Base-by-base conservation (phyloP, 495 filamentous ascomycete genomes). In the Platismatia glauca region DNA sequence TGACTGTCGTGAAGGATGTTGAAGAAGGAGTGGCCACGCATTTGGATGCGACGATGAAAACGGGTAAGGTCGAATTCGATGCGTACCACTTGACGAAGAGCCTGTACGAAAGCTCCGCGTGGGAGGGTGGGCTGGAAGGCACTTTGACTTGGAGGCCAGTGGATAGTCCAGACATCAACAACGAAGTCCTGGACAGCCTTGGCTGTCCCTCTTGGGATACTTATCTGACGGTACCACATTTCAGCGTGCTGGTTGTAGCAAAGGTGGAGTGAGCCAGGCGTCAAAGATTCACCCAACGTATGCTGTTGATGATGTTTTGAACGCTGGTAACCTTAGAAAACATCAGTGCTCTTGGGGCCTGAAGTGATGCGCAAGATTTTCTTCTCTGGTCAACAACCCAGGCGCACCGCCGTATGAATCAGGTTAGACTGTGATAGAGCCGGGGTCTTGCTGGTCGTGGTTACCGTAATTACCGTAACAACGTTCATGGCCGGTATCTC, bases 1-100 rank as follows among this genome's bases (percentile, higher is more conserved):
- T 53, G 50, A 53, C 50, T 31, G 11, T 33, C 5, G 33, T 5
- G 1, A 31, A 38, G 7, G 62, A 60, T 11, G 62, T 67, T 9
- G 61, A 67, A 52, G 65, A 58, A 37, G 65, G 65, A 15, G 35
- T 67, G 3, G n/a, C 38, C 2, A 31, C 41, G 0, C 56, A 39
- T 31, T 16, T 58, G 18, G 2, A 35, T 16, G 65, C 61, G 16
- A 34, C 24, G 7, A 61, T 62, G 62, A 43, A 52, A 27, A 43
- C 44, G 3, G 52, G 57, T n/a, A 48, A 48, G 31, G 41, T 68
- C 9, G 39, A 61, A 4, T 62, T 68, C 39, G 53, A 62, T 13
- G 22, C 20, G 24, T 68, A 58, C 33, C 63, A 65, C 50, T 34
- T 68, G 33, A 33, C 0, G 4, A 53, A 53, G 50, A 53, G 7